phyloP scores from a whole-genome alignment of 1,284 basidiomycete species.

The Entoloma clypeatum region DNA sequence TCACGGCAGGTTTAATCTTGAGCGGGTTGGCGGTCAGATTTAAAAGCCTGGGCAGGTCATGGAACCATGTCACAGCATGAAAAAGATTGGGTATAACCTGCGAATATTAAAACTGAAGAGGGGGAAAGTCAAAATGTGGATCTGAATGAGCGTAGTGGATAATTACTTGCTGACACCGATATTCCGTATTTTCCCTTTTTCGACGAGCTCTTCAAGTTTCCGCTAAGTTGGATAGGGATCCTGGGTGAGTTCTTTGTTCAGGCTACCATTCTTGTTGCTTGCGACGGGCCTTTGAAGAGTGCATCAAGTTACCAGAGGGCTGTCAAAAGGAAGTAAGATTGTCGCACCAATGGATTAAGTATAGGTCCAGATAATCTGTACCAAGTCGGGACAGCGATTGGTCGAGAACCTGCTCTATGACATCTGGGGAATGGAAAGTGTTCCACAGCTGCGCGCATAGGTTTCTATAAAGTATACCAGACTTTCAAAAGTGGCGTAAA shows the following conservation, averaged over 20 bases:
- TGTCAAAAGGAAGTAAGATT: constrained; percentile 10
- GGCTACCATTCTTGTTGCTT: constrained; percentile 56
- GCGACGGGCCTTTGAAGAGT: constrained; percentile 55
- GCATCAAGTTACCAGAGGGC: not conserved
- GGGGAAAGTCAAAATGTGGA: not conserved
- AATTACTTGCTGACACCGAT: constrained; percentile 79
- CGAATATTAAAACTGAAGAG: constrained; percentile 52
- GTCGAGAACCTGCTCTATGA: constrained; percentile 66
- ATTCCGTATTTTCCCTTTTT: constrained; percentile 76
- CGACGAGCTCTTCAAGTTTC: constrained; percentile 76
- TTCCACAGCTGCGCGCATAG: constrained; percentile 56
- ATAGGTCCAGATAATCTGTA: constrained; percentile 76
- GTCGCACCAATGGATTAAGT: constrained; percentile 79
- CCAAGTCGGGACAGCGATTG: constrained; percentile 64
- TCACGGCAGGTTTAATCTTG: constrained; percentile 72
- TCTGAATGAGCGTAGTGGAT: not conserved
- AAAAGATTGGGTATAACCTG: constrained; percentile 25
- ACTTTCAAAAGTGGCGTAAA: not conserved
- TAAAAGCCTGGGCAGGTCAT: constrained; percentile 37
- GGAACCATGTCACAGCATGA: not conserved
- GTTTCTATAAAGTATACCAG: not conserved
- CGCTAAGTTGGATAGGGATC: constrained; percentile 82
- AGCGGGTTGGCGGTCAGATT: constrained; percentile 70
- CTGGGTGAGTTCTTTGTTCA: constrained; percentile 62
- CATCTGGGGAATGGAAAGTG: constrained; percentile 58